Evolutionary conservation across 352 stramenopile genomes (phyloP), one percentile per base, ranked within the genome.

Genomic region (Pythium dissotocum): DNA sequence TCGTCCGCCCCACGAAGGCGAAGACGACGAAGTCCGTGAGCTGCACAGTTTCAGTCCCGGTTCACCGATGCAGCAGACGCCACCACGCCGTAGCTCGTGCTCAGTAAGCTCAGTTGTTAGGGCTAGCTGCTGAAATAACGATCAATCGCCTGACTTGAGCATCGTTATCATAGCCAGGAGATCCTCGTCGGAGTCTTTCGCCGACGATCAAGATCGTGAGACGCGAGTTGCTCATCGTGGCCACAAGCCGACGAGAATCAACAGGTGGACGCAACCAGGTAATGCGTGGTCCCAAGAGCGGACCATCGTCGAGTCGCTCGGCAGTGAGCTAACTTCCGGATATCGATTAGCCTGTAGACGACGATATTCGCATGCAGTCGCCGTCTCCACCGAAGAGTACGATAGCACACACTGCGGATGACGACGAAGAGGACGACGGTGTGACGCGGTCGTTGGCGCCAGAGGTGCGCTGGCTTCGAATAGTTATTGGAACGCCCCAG

Each of bases 161-260:
- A 4, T 30, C 28, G 28, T 30, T 30, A 30, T 18, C n/a, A 30
- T 40, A 64, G 57, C 26, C 48, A 6, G n/a, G 51, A 9, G 58
- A 63, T 18, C 35, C 66, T n/a, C 66, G 59, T 42, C 53, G 55
- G 4, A 72, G 60, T 42, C 66, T 72, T 46, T 72, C 66, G 12
- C 66, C 66, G 14, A 67, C 32, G 38, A 63, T 69, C 48, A 69
- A 73, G 61, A 65, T 63, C 13, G 61, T 73, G 21, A 35, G 67
- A 38, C 60, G 67, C 42, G 67, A 69, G 38, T 32, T 72, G 26
- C 33, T 67, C n/a, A 16, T 71, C 6, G 46, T 71, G 32, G 57
- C 38, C 2, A 61, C 54, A 28, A 42, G 35, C 32, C 40, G 38
- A 69, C 53, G 53, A 16, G 52, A 67, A 12, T 36, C 46, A n/a